Evolutionary conservation across 306 rosid species (phyloP).

Genomic region (Crotalaria pallida): DNA sequence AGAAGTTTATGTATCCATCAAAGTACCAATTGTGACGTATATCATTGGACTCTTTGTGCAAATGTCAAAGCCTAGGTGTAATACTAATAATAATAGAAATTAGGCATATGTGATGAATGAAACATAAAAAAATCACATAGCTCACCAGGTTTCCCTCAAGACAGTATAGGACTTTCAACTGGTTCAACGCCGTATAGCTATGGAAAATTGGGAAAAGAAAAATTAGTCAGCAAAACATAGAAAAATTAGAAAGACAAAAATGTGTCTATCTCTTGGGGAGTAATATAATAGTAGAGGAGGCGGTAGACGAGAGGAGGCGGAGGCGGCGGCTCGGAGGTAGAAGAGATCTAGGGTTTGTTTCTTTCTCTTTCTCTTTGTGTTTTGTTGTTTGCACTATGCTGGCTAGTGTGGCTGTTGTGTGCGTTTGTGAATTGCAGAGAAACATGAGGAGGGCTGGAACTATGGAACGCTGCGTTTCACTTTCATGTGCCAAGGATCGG

Average conservation of each 20-base stretch:
- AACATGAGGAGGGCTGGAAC: too few relatives aligned
- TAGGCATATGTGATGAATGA: background rate
- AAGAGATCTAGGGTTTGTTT: too few relatives aligned
- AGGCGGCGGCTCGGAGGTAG: too few relatives aligned
- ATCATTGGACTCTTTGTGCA: background rate
- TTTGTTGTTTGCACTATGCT: too few relatives aligned
- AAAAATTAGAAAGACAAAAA: background rate
- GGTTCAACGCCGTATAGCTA: slow-evolving; percentile 83
- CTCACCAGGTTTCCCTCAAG: slow-evolving; percentile 94
- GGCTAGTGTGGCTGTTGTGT: too few relatives aligned
- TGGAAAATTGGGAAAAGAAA: background rate
- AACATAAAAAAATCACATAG: background rate
- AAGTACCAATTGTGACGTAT: background rate
- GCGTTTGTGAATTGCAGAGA: too few relatives aligned
- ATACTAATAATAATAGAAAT: background rate
- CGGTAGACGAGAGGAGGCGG: too few relatives aligned
- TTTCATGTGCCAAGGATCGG: too few relatives aligned
- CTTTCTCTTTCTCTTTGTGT: too few relatives aligned
- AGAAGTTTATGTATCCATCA: background rate
- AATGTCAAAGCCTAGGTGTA: background rate
- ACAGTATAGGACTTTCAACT: slow-evolving; percentile 76
- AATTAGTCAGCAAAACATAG: background rate
- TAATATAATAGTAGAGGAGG: too few relatives aligned
- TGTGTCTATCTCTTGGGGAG: background rate
- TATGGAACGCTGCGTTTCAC: too few relatives aligned